These are phyloP conservation scores for Cladophialophora exuberans DNA, from an alignment of 2,329 filamentous ascomycete genomes.

Conservation along the genomic window DNA sequence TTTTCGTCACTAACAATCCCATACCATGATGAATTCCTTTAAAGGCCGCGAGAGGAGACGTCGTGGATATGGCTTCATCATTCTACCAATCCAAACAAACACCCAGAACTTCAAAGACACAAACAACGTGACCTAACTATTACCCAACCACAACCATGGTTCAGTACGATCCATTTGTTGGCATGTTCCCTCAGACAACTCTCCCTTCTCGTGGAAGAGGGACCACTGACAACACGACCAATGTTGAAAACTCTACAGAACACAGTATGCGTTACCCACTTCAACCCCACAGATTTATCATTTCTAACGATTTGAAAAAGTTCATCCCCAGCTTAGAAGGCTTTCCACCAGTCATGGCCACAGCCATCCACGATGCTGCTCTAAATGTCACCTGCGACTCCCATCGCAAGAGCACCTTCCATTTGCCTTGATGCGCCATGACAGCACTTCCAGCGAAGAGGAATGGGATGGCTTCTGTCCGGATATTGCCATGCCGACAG, in stretches of 20 bases:
- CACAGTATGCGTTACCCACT: conserved; percentile 1
- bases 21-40: conserved; percentile 10
- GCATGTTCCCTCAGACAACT: conserved; percentile 9
- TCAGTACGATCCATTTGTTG: conserved; percentile 27
- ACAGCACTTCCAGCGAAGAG: conserved; percentile 20
- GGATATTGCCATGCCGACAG: conserved; percentile 26
- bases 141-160: conserved; percentile 12
- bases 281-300: neutral
- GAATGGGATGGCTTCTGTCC: conserved; percentile 27
- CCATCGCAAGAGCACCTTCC: conserved; percentile 20
- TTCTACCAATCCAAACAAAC: conserved; percentile 22
- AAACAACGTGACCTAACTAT: conserved; percentile 7
- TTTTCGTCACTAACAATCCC: neutral
- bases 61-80: neutral
- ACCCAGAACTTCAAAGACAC: conserved; percentile 8
- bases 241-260: conserved; percentile 4
- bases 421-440: conserved; percentile 4
- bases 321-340: conserved; percentile 21
- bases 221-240: neutral
- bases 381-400: conserved; percentile 24
- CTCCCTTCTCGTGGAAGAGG: conserved; percentile 20
- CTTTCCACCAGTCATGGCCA: conserved; percentile 18
- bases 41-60: conserved; percentile 10
- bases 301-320: neutral
- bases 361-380: conserved; percentile 14